Percentiles rank a stretch among this genome's conserved stretches.
phyloP scores from a whole-genome alignment of 495 filamentous ascomycete genomes.

The Xylaria bambusicola region DNA sequence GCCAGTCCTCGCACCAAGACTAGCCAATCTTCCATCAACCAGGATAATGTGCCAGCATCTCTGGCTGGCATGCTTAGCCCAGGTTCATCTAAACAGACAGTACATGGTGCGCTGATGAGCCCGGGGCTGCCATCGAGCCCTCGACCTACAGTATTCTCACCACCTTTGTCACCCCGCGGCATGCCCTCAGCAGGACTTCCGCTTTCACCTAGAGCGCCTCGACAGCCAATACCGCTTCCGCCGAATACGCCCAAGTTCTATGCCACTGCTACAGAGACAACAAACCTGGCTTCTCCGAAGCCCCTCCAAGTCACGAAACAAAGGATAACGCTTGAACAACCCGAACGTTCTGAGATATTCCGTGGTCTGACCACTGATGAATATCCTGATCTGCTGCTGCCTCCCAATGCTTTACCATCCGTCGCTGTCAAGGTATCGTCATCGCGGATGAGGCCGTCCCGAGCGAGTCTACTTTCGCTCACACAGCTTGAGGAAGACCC shows the following conservation, averaged over 20 bases:
- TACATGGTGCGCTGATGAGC: conserved; percentile 66
- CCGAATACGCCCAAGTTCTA: conserved; percentile 62
- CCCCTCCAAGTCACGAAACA: conserved; percentile 44
- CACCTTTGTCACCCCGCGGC: conserved; percentile 65
- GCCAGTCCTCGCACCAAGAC: conserved; percentile 35
- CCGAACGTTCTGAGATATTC: conserved; percentile 42
- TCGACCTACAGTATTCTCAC: conserved; percentile 74
- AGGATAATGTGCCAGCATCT: conserved; percentile 39
- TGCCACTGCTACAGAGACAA: conserved; percentile 45
- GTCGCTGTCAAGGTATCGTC: conserved; percentile 86
- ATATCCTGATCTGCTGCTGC: conserved; percentile 77
- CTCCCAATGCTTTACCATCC: conserved; percentile 88
- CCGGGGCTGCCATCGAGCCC: conserved; percentile 89
- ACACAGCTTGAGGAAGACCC: conserved; percentile 82
- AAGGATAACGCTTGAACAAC: conserved; percentile 29
- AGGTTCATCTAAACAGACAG: conserved; percentile 32
- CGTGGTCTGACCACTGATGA: conserved; percentile 76
- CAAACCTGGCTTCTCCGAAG: conserved; percentile 40
- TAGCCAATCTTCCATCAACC: conserved; percentile 24
- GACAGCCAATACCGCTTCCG: conserved; percentile 66
- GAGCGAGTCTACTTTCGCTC: conserved; percentile 74
- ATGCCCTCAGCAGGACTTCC: conserved; percentile 59
- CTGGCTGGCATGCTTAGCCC: conserved; percentile 54
- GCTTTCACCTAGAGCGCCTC: conserved; percentile 70
- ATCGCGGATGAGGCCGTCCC: conserved; percentile 87